A percentile compares a stretch with the other conserved stretches of the same genome.
These are phyloP conservation scores for Prosopis cineraria DNA, from an alignment of 306 rosid species.

Conservation along the genomic window DNA sequence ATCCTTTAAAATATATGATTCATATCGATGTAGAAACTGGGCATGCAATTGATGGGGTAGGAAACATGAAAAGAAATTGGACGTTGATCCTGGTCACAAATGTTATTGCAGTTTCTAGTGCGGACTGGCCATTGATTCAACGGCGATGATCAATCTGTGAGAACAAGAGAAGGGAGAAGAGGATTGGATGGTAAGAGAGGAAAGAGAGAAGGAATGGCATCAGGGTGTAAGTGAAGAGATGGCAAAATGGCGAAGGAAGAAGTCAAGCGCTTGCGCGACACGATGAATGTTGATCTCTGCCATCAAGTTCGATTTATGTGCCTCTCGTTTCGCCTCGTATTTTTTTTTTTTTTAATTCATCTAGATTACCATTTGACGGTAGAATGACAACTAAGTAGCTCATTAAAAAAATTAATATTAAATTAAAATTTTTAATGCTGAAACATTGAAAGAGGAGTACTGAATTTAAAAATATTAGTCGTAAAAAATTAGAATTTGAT, in stretches of 20 bases:
- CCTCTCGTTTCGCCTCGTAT: slow-evolving; percentile 46
- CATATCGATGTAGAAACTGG: background rate
- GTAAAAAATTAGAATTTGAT: too few species aligned
- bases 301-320: slow-evolving; percentile 46
- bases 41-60: background rate
- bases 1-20: background rate
- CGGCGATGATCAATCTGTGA: background rate
- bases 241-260: slow-evolving; percentile 40
- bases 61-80: background rate
- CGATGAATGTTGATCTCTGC: slow-evolving; percentile 36
- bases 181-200: background rate
- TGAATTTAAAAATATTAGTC: too few species aligned
- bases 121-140: background rate
- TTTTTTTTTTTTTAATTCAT: slow-evolving; percentile 14
- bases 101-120: background rate
- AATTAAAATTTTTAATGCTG: too few species aligned
- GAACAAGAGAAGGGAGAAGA: background rate
- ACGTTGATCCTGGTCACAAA: background rate
- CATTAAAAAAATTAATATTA: too few species aligned
- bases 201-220: background rate
- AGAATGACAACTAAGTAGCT: too few species aligned
- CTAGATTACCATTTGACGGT: background rate
- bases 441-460: too few species aligned
- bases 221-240: background rate
- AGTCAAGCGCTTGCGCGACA: slow-evolving; percentile 43